A percentile compares a stretch with the other conserved stretches of the same genome.
Conservation (phyloP, 352 stramenopile species). For the Globisporangium acanthophoron region DNA sequence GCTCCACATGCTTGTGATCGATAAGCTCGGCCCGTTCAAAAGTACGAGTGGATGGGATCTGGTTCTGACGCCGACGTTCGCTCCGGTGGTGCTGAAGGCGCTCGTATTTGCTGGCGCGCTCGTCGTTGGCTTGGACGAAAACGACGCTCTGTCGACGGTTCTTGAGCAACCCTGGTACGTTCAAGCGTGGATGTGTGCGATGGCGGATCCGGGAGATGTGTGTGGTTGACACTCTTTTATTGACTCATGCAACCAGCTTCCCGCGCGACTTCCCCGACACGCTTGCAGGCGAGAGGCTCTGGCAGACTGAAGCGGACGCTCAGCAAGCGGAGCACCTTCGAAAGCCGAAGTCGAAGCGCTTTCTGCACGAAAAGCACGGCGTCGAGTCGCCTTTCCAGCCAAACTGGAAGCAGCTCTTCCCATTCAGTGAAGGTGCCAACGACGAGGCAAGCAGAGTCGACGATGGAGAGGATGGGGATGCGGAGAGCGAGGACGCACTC, state of each 20-base stretch:
- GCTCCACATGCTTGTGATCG: slow-evolving; percentile 41
- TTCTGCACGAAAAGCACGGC: slow-evolving; percentile 54
- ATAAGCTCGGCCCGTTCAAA: slow-evolving; percentile 33
- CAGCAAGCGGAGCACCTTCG: slow-evolving; percentile 24
- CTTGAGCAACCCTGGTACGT: slow-evolving; percentile 38
- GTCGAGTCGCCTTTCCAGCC: slow-evolving; percentile 59
- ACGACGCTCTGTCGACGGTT: slow-evolving; percentile 50
- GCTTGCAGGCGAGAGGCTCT: slow-evolving; percentile 45
- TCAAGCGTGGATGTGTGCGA: neutral
- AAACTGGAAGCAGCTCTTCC: slow-evolving; percentile 48
- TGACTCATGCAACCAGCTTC: slow-evolving; percentile 35
- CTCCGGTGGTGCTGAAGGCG: slow-evolving; percentile 46
- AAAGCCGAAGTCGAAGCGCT: slow-evolving; percentile 68
- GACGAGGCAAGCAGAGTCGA: neutral
- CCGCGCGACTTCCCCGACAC: slow-evolving; percentile 77
- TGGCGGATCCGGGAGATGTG: neutral
- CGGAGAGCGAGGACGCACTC: slow-evolving; percentile 3
- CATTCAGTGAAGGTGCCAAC: neutral
- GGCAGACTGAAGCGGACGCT: slow-evolving; percentile 24
- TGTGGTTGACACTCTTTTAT: neutral
- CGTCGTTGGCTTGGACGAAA: slow-evolving; percentile 69
- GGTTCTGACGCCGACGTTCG: slow-evolving; percentile 36
- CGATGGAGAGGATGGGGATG: slow-evolving; percentile 8
- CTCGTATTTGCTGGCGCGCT: slow-evolving; percentile 61
- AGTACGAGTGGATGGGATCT: slow-evolving; percentile 65